These are phyloP conservation scores for Saccharum hybrid DNA, from an alignment of 202 grass and related monocot genomes.

Conservation along the genomic window DNA sequence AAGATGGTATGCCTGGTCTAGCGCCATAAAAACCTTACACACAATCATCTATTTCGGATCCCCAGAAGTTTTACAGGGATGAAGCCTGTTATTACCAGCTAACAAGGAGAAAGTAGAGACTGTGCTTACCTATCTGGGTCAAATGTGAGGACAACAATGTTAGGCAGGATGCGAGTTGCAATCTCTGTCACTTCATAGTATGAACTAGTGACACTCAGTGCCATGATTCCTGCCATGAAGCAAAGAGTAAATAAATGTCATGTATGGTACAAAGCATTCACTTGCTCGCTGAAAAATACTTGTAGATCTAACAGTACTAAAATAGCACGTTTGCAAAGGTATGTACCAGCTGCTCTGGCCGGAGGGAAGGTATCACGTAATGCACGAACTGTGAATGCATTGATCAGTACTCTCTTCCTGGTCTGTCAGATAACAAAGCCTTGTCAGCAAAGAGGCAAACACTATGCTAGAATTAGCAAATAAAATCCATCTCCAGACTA, in stretches of 20 bases:
- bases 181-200: conserved; percentile 99
- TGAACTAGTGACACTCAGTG: conserved; percentile 87
- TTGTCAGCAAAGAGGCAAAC: conserved; percentile 45
- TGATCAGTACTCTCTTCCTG: conserved; percentile 96
- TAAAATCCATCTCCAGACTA: conserved; percentile 35
- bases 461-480: conserved; percentile 44
- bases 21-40: conserved; percentile 3
- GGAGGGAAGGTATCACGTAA: conserved; percentile 95
- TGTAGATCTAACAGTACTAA: conserved; percentile 1
- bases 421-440: conserved; percentile 61
- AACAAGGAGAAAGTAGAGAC: conserved; percentile 31
- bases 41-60: background rate
- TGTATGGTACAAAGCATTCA: conserved; percentile 32
- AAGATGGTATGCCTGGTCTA: background rate
- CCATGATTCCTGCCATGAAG: conserved; percentile 86
- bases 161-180: conserved; percentile 93
- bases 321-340: conserved; percentile 45
- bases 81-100: conserved; percentile 11
- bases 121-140: conserved; percentile 82
- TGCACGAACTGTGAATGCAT: conserved; percentile 98
- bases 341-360: conserved; percentile 92
- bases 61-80: conserved; percentile 4
- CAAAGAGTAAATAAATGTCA: conserved; percentile 35
- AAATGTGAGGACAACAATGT: conserved; percentile 88
- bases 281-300: conserved; percentile 16